Percentiles rank a stretch among this genome's conserved stretches.
Conservation (phyloP, 2,329 filamentous ascomycete species). For the Fusarium sp. region DNA sequence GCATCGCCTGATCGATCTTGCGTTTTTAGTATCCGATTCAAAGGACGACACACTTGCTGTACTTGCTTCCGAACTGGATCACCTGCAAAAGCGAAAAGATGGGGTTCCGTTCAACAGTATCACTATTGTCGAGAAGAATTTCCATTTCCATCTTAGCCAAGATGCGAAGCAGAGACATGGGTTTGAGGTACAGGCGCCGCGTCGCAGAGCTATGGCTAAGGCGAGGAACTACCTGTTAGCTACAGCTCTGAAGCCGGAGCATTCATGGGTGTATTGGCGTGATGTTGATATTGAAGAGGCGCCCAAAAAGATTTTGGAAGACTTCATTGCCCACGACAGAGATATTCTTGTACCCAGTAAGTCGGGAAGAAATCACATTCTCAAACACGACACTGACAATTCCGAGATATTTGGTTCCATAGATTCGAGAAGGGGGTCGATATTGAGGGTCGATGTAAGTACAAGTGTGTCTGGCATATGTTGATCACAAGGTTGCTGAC, state of each 20-base stretch:
- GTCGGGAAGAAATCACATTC: slow-evolving; percentile 46
- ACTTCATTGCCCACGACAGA: slow-evolving; percentile 92
- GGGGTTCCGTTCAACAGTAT: slow-evolving; percentile 87
- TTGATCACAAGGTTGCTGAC: slow-evolving; percentile 23
- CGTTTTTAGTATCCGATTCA: slow-evolving; percentile 92
- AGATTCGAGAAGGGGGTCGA: slow-evolving; percentile 83
- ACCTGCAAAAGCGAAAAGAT: slow-evolving; percentile 84
- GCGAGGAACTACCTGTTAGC: slow-evolving; percentile 93
- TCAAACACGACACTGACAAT: slow-evolving; percentile 36
- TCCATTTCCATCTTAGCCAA: slow-evolving; percentile 80
- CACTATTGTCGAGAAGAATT: slow-evolving; percentile 90
- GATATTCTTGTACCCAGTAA: slow-evolving; percentile 95
- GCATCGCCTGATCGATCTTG: slow-evolving; percentile 93
- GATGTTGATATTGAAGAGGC: slow-evolving; percentile 97
- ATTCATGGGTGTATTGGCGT: slow-evolving; percentile 99
- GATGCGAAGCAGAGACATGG: slow-evolving; percentile 84
- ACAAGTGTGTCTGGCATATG: not conserved
- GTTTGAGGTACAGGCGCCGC: slow-evolving; percentile 87
- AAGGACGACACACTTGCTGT: slow-evolving; percentile 91
- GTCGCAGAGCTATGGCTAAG: slow-evolving; percentile 88
- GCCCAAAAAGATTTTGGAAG: slow-evolving; percentile 87
- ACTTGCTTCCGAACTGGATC: slow-evolving; percentile 84
- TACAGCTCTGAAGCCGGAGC: slow-evolving; percentile 87
- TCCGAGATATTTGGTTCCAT: slow-evolving; percentile 94
- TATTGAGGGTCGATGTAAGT: slow-evolving; percentile 93